phyloP scores from a whole-genome alignment of 2,329 filamentous ascomycete species.

The Cordyceps farinosa region DNA sequence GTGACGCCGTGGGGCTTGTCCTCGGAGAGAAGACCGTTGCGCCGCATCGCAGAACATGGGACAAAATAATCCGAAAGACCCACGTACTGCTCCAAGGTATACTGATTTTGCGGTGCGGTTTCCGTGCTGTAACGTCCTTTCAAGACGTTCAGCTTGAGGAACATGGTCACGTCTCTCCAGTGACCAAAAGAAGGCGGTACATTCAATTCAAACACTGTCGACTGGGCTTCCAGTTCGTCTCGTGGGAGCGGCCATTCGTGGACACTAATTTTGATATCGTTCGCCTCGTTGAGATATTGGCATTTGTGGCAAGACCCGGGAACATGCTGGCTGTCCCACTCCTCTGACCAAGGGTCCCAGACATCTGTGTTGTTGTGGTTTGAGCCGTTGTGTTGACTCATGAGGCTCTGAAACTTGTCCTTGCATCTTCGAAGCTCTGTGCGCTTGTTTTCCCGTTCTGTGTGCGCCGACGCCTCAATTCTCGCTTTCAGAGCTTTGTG shows the following conservation, averaged over 20 bases:
- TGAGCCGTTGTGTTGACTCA: no score
- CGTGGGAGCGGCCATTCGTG: conserved; percentile 55
- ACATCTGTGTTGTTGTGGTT: no score
- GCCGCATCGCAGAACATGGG: neutral
- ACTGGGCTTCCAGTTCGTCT: conserved; percentile 31
- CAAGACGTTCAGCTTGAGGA: conserved; percentile 36
- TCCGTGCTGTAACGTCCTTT: neutral
- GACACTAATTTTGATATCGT: conserved; percentile 40
- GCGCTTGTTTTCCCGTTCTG: no score
- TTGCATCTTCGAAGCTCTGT: no score
- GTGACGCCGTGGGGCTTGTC: neutral
- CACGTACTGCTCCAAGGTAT: conserved; percentile 14
- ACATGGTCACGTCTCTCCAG: conserved; percentile 48
- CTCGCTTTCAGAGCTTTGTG: no score
- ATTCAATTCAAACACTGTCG: conserved; percentile 51
- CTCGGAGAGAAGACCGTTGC: neutral
- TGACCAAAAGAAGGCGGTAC: conserved; percentile 36
- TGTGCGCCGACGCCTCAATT: no score
- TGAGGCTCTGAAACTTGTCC: no score
- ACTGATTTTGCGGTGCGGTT: neutral
- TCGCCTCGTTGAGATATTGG: no score
- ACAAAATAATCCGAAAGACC: neutral
- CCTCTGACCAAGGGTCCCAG: no score
- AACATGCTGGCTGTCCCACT: no score
- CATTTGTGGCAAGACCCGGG: no score